Conservation (phyloP, 768 basidiomycete genomes). For the Leccinum aurantiacum region DNA sequence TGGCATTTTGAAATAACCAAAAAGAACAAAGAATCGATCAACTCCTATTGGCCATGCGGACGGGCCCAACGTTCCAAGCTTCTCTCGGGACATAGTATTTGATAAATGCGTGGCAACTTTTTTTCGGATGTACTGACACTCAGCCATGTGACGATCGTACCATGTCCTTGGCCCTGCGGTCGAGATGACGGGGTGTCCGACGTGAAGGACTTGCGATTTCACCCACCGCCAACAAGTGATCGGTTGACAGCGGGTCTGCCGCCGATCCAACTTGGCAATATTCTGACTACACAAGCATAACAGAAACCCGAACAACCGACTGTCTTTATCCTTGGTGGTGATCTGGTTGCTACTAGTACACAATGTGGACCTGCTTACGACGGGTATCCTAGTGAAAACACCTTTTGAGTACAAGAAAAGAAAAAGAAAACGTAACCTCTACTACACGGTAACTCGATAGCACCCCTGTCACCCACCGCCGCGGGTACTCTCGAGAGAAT, state of each 20-base stretch:
- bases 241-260: no score
- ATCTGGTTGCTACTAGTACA: neutral
- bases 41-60: neutral
- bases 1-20: neutral
- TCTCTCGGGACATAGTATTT: neutral
- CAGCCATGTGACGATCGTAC: no score
- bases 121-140: no score
- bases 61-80: no score
- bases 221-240: no score
- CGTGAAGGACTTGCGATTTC: no score
- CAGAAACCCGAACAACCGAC: no score
- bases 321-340: neutral
- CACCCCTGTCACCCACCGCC: neutral
- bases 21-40: neutral
- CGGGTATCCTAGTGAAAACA: neutral
- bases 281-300: neutral
- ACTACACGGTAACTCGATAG: neutral
- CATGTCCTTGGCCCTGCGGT: no score
- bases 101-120: neutral
- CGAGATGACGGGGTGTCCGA: no score
- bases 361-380: neutral
- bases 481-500: constrained; percentile 9
- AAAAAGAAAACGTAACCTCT: neutral
- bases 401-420: neutral
- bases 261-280: neutral